Percentiles rank a stretch among this genome's conserved stretches.
Conservation (phyloP, 2,329 filamentous ascomycete species). For the Botrytis elliptica region DNA sequence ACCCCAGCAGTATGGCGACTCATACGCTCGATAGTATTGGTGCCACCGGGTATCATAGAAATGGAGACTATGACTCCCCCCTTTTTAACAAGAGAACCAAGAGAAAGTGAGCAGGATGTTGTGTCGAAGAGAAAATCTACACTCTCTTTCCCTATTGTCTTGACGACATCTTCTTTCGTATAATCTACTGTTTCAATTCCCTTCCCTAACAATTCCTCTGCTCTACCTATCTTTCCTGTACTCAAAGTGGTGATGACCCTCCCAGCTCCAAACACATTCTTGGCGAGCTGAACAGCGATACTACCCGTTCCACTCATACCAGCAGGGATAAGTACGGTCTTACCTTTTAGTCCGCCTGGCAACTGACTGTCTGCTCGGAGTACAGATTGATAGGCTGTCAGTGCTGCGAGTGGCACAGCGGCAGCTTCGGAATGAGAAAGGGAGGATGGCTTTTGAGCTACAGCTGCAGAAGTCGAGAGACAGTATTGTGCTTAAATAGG, state of each 20-base stretch:
- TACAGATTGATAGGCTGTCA: constrained; percentile 44
- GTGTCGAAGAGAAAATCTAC: background rate
- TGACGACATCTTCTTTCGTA: background rate
- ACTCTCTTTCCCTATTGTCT: background rate
- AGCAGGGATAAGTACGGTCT: constrained; percentile 43
- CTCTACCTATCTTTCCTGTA: background rate
- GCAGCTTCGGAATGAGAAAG: constrained; percentile 44
- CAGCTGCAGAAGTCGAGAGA: constrained; percentile 35
- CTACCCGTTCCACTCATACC: constrained; percentile 32
- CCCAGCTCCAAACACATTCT: background rate
- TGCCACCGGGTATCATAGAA: background rate
- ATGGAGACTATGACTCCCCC: background rate
- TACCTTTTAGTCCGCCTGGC: constrained; percentile 43
- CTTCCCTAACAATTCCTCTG: background rate
- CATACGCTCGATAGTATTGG: background rate
- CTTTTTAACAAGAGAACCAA: background rate
- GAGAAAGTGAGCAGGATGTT: background rate
- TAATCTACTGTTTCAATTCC: background rate
- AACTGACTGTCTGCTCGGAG: constrained; percentile 35
- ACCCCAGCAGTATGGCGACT: background rate
- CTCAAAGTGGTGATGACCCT: background rate
- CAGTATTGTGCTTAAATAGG: constrained; percentile 27
- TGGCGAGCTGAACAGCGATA: background rate
- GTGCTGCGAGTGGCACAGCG: constrained; percentile 43
- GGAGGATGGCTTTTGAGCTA: constrained; percentile 43